Percentiles rank a stretch among this genome's conserved stretches.
phyloP scores from a whole-genome alignment of 2,329 filamentous ascomycete genomes.

The Trichoderma sp. region DNA sequence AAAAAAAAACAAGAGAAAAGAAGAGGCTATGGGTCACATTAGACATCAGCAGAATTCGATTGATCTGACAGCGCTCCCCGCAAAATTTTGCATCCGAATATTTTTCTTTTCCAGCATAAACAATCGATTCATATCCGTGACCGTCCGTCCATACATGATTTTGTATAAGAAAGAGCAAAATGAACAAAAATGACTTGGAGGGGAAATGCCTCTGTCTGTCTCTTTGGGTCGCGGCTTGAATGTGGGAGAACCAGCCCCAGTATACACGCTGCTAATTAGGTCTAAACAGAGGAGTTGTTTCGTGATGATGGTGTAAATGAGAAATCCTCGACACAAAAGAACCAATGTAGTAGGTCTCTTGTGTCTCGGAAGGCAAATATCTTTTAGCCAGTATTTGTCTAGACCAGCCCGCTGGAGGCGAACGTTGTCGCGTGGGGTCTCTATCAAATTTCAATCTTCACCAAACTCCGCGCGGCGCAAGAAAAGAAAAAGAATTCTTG shows the following conservation, averaged over 20 bases:
- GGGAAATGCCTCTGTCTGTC: conserved; percentile 9
- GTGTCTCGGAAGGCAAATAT: not conserved
- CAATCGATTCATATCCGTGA: conserved; percentile 23
- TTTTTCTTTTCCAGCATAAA: conserved; percentile 14
- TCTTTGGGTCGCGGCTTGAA: conserved; percentile 19
- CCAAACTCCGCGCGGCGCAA: conserved; percentile 20
- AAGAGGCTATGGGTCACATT: not conserved
- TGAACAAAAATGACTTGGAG: not conserved
- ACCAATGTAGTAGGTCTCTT: not conserved
- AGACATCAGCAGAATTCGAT: conserved; percentile 17
- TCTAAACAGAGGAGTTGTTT: conserved; percentile 16
- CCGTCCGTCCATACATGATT: conserved; percentile 25
- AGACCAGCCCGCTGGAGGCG: conserved; percentile 15
- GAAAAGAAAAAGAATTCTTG: conserved; percentile 6
- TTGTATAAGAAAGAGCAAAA: conserved; percentile 15
- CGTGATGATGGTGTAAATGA: conserved; percentile 7
- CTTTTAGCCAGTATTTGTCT: conserved; percentile 18
- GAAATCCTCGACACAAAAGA: not conserved
- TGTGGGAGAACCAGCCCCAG: conserved; percentile 27
- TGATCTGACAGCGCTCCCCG: conserved; percentile 4
- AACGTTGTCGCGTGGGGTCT: conserved; percentile 15
- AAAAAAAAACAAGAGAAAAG: not conserved
- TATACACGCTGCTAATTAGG: conserved; percentile 25
- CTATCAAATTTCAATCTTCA: conserved; percentile 23
- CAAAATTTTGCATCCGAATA: not conserved